These are phyloP conservation scores for Trichosporon coremiiforme DNA, from an alignment of 1,284 basidiomycete genomes.

Conservation along the genomic window DNA sequence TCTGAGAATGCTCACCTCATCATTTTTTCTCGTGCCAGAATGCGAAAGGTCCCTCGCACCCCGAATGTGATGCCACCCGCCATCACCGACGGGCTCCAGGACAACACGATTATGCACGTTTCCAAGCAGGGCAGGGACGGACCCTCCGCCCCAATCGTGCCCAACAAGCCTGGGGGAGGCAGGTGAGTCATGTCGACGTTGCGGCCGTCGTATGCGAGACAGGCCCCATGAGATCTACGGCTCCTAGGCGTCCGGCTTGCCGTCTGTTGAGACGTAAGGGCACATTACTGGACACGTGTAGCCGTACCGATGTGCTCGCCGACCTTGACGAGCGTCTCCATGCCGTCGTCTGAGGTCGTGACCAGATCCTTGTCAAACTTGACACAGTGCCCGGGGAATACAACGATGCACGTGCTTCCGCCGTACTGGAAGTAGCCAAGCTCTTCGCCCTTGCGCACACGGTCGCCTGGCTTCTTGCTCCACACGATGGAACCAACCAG, in stretches of 20 bases:
- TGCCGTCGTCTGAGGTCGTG: conserved; percentile 62
- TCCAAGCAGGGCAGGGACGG: not conserved
- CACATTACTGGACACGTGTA: conserved; percentile 23
- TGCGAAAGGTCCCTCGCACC: too few relatives aligned
- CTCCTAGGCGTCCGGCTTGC: not conserved
- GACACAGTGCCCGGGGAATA: conserved; percentile 61
- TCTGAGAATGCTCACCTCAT: not conserved
- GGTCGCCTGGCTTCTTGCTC: conserved; percentile 54
- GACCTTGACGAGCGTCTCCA: conserved; percentile 75
- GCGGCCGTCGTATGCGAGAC: not conserved
- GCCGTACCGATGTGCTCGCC: conserved; percentile 54
- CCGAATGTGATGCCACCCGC: not conserved
- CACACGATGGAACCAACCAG: conserved; percentile 61
- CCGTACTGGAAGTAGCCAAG: conserved; percentile 60
- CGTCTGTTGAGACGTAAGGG: not conserved
- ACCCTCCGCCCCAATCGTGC: not conserved
- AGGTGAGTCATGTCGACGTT: not conserved
- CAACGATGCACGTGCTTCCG: conserved; percentile 62
- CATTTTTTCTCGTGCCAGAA: not conserved
- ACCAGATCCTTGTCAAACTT: conserved; percentile 70
- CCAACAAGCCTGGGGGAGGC: not conserved
- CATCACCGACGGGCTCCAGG: not conserved
- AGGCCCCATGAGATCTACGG: not conserved
- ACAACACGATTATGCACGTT: not conserved
- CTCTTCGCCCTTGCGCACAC: conserved; percentile 58